phyloP scores from a whole-genome alignment of 208 protist genomes.

The Trypanosoma theileri region DNA sequence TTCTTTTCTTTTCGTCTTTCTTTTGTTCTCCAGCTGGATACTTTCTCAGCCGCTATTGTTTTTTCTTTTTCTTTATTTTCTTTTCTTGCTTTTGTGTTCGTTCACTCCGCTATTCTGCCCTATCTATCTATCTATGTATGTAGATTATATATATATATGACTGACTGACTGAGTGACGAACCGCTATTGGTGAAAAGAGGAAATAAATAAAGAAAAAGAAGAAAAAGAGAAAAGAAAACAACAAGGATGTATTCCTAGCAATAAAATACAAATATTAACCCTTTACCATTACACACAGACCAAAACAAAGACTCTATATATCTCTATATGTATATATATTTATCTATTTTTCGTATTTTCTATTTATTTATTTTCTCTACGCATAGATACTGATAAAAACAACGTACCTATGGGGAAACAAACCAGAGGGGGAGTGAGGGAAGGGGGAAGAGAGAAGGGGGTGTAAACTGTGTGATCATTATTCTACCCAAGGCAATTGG shows the following conservation, averaged over 20 bases:
- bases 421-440: too few relatives aligned
- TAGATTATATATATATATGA: slow-evolving; percentile 17
- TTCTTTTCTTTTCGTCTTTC: not conserved
- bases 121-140: not conserved
- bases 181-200: too few relatives aligned
- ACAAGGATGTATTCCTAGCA: too few relatives aligned
- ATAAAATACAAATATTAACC: not conserved
- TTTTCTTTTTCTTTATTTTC: not conserved
- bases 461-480: too few relatives aligned
- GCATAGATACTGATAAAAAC: too few relatives aligned
- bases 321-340: slow-evolving; percentile 13
- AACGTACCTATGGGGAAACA: too few relatives aligned
- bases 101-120: not conserved
- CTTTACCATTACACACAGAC: not conserved
- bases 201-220: too few relatives aligned
- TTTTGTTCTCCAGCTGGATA: not conserved
- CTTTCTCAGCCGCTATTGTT: too few relatives aligned
- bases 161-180: not conserved
- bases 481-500: too few relatives aligned
- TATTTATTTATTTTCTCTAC: not conserved
- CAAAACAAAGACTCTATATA: not conserved
- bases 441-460: too few relatives aligned
- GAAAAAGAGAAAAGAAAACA: too few relatives aligned
- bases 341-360: slow-evolving; percentile 9
- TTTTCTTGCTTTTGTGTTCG: not conserved